Percentiles rank a stretch among this genome's conserved stretches.
Evolutionary conservation across 768 basidiomycete species (phyloP).

Genomic region (Boletus coccyginus): DNA sequence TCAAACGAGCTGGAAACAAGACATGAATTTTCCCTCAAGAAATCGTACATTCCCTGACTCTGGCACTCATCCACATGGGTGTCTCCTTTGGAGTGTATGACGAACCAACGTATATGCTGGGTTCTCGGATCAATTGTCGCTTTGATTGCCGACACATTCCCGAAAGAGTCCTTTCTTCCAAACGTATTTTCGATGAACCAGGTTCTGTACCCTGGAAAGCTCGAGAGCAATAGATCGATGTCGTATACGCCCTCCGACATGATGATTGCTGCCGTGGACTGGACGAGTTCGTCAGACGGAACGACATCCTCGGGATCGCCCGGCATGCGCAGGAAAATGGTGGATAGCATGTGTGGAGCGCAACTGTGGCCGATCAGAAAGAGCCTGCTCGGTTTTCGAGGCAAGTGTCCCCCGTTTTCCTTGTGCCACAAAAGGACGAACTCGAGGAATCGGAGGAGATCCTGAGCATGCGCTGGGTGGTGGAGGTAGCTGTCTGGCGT

Average conservation of each 20-base stretch:
- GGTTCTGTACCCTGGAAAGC: conserved; percentile 63
- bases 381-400: conserved; percentile 42
- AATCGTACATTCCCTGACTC: conserved; percentile 56
- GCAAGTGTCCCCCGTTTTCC: conserved; percentile 13
- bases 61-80: conserved; percentile 62
- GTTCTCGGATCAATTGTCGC: conserved; percentile 37
- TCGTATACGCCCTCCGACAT: conserved; percentile 81
- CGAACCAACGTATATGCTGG: conserved; percentile 54
- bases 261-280: conserved; percentile 51
- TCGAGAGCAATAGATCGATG: conserved; percentile 57
- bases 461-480: conserved; percentile 72
- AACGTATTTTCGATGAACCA: conserved; percentile 74
- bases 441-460: conserved; percentile 58
- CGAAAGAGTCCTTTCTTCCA: conserved; percentile 48
- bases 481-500: conserved; percentile 38
- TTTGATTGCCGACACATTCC: conserved; percentile 42
- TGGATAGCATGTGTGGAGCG: conserved; percentile 74
- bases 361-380: conserved; percentile 79
- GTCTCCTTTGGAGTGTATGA: conserved; percentile 76
- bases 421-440: conserved; percentile 49
- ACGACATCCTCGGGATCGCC: conserved; percentile 27
- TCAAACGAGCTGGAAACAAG: conserved; percentile 36
- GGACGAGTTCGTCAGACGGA: conserved; percentile 43
- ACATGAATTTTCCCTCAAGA: conserved; percentile 38
- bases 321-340: conserved; percentile 60